A percentile compares a stretch with the other conserved stretches of the same genome.
These are phyloP conservation scores for Globisporangium uncinulatum DNA, from an alignment of 352 stramenopile genomes.

Conservation along the genomic window DNA sequence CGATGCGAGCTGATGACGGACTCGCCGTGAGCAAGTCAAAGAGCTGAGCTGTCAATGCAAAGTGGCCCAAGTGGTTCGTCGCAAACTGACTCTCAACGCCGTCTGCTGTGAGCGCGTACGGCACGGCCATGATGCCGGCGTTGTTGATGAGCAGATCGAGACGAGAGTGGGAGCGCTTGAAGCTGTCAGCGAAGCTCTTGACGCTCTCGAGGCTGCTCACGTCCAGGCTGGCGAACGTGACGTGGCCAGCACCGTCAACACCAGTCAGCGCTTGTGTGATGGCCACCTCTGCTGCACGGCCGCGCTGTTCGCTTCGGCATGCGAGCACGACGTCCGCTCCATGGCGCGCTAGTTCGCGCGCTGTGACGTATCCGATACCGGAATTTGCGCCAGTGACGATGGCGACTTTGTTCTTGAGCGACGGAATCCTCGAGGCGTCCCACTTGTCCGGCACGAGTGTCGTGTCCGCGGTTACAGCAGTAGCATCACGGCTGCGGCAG, in stretches of 20 bases:
- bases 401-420: slow-evolving; percentile 14
- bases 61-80: slow-evolving; percentile 30
- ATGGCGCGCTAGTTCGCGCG: slow-evolving; percentile 44
- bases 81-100: slow-evolving; percentile 19
- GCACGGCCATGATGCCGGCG: slow-evolving; percentile 17
- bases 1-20: slow-evolving; percentile 16
- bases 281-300: slow-evolving; percentile 22
- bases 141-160: slow-evolving; percentile 35
- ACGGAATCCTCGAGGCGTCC: slow-evolving; percentile 13
- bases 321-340: slow-evolving; percentile 72
- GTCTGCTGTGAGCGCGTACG: slow-evolving; percentile 13
- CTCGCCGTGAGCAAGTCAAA: slow-evolving; percentile 19
- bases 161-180: slow-evolving; percentile 9
- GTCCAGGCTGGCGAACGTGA: slow-evolving; percentile 24
- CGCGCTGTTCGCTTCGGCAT: slow-evolving; percentile 46
- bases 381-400: slow-evolving; percentile 79
- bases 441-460: slow-evolving; percentile 4
- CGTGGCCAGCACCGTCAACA: not conserved
- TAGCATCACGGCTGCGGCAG: not conserved
- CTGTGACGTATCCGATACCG: slow-evolving; percentile 74
- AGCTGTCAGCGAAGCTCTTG: slow-evolving; percentile 14
- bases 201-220: slow-evolving; percentile 20
- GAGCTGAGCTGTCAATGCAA: slow-evolving; percentile 22
- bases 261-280: slow-evolving; percentile 14
- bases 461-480: not conserved